Evolutionary conservation across 1,284 basidiomycete genomes (phyloP), one percentile per base, ranked within the genome.

Genomic region (Cutaneotrichosporon daszewskae): DNA sequence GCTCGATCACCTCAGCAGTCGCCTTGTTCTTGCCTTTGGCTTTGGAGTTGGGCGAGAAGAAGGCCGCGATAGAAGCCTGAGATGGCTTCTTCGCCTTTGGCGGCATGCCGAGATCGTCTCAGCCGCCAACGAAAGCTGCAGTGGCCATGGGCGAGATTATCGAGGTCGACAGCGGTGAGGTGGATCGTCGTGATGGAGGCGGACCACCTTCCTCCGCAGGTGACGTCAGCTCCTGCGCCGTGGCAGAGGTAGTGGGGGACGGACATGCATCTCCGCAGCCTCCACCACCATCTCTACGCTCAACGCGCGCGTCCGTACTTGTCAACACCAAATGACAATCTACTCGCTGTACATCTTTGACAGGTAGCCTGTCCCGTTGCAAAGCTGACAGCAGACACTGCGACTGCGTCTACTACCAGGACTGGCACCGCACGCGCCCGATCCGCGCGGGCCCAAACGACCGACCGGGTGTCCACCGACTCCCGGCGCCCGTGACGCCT

Each of bases 331-430:
- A 9, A 87, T 91, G 82, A 84, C 85, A 11, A 87, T 92, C 58
- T 80, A 81, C 73, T 89, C 87, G 55, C 74, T 94, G 37, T 92
- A 92, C 75, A 84, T 94, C 54, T 94, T 82, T 65, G 88, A 92
- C 71, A 79, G 87, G 87, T 79, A n/a, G n/a, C n/a, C n/a, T n/a
- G n/a, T n/a, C n/a, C n/a, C n/a, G n/a, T n/a, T n/a, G n/a, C n/a
- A n/a, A n/a, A n/a, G 27, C 43, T 50, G 25, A 50, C 39, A 13
- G 6, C 33, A 94, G 89, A 62, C 88, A 92, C 64, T 94, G 90
- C 66, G 79, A 78, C 34, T 90, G 87, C 64, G 79, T 94, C 37
- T 94, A 90, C 72, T 94, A 92, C 69, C 89, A 92, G 59, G 87
- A 91, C 68, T 91, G 87, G 87, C 85, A 90, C 60, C 81, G 89